phyloP scores from a whole-genome alignment of 352 stramenopile genomes.

The Blastocystis sp. region DNA sequence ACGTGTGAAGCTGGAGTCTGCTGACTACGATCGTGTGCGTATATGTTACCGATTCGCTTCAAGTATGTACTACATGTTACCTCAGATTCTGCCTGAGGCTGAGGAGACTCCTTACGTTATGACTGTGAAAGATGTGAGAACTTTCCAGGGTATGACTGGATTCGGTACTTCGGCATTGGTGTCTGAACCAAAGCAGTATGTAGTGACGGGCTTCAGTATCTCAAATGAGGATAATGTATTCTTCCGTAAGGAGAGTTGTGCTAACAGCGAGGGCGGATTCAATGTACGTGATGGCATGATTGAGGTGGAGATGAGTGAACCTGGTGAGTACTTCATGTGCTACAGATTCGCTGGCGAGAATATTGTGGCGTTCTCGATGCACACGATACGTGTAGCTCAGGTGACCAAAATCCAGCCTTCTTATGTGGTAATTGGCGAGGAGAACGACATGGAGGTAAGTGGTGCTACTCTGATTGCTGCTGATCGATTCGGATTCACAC shows the following conservation, averaged over 20 bases:
- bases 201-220: constrained; percentile 17
- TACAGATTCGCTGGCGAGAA: constrained; percentile 34
- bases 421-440: constrained; percentile 48
- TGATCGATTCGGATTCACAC: constrained; percentile 29
- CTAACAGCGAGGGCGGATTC: neutral
- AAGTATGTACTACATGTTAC: constrained; percentile 6
- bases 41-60: constrained; percentile 43
- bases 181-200: neutral
- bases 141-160: neutral
- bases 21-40: constrained; percentile 2
- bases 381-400: constrained; percentile 13
- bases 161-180: constrained; percentile 43
- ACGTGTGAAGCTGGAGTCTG: constrained; percentile 22
- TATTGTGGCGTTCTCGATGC: constrained; percentile 16
- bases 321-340: constrained; percentile 38
- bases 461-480: constrained; percentile 6
- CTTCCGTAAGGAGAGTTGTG: constrained; percentile 50
- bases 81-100: constrained; percentile 6
- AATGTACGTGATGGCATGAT: neutral
- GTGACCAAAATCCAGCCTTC: neutral
- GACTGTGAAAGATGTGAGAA: constrained; percentile 26
- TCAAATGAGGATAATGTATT: constrained; percentile 3
- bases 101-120: constrained; percentile 10
- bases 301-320: neutral
- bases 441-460: neutral